Evolutionary conservation across 2,329 filamentous ascomycete genomes (phyloP).

Genomic region (Calonectria pauciramosa): DNA sequence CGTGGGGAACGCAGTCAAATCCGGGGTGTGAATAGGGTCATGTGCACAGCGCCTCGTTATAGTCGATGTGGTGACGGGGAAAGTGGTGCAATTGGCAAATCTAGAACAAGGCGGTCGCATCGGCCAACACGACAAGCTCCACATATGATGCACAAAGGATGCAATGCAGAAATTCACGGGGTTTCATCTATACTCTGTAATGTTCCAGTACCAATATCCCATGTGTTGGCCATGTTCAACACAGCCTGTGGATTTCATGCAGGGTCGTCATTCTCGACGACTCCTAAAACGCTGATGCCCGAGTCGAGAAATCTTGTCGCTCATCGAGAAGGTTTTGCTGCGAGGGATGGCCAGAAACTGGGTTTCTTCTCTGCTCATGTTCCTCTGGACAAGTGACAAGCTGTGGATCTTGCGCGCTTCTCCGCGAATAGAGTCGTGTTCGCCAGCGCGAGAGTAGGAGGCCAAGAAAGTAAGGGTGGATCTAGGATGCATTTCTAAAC

Average conservation of each 20-base stretch:
- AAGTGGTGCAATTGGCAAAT: neutral
- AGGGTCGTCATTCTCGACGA: slow-evolving; percentile 1
- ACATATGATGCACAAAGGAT: neutral
- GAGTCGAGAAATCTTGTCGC: neutral
- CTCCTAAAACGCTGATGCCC: neutral
- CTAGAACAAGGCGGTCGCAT: neutral
- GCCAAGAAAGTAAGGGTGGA: neutral
- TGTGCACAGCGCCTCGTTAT: neutral
- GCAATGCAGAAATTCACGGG: neutral
- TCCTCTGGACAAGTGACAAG: neutral
- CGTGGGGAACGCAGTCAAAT: neutral
- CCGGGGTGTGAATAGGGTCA: neutral
- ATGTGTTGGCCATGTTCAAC: neutral
- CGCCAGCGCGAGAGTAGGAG: neutral
- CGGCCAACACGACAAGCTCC: too few species aligned
- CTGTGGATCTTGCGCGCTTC: neutral
- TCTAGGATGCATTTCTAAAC: neutral
- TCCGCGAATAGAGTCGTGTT: neutral
- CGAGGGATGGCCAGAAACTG: neutral
- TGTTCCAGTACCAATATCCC: neutral
- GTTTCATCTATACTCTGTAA: neutral
- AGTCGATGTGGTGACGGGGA: neutral
- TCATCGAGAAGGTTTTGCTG: neutral
- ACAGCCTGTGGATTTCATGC: neutral
- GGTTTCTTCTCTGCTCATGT: neutral